phyloP scores from a whole-genome alignment of 2,329 filamentous ascomycete genomes.

The Gnomoniopsis sp. region DNA sequence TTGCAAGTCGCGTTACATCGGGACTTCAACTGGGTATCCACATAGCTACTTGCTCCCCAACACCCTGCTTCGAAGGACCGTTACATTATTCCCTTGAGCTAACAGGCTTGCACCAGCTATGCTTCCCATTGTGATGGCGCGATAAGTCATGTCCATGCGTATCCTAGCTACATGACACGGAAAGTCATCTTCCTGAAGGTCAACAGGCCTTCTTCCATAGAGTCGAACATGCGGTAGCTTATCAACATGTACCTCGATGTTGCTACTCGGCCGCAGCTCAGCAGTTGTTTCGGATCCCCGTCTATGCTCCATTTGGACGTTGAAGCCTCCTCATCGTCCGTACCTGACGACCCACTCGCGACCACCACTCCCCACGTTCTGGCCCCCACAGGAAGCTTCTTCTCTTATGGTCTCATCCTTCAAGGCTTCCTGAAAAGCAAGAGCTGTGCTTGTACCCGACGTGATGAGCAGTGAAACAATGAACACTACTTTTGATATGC shows the following conservation, averaged over 20 bases:
- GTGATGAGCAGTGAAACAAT: neutral
- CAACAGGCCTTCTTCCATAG: neutral
- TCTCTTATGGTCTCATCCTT: slow-evolving; percentile 10
- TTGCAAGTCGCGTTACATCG: neutral
- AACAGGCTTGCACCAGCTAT: neutral
- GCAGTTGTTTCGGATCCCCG: neutral
- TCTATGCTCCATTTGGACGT: neutral
- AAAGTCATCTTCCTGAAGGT: neutral
- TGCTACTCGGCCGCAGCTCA: neutral
- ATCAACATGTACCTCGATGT: neutral
- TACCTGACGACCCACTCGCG: neutral
- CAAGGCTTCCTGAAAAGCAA: slow-evolving; percentile 9
- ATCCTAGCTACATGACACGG: neutral
- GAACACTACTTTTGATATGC: neutral
- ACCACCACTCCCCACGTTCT: neutral
- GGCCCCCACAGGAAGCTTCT: slow-evolving; percentile 7
- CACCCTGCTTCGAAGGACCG: neutral
- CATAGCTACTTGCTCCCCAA: neutral
- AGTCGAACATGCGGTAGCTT: neutral
- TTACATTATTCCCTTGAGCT: neutral
- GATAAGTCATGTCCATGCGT: neutral
- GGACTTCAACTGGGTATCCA: neutral
- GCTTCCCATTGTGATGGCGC: neutral
- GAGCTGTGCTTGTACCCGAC: neutral
- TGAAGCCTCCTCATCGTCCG: neutral